A percentile compares a stretch with the other conserved stretches of the same genome.
phyloP scores from a whole-genome alignment of 345 rosid species.

The Lumnitzera littorea region DNA sequence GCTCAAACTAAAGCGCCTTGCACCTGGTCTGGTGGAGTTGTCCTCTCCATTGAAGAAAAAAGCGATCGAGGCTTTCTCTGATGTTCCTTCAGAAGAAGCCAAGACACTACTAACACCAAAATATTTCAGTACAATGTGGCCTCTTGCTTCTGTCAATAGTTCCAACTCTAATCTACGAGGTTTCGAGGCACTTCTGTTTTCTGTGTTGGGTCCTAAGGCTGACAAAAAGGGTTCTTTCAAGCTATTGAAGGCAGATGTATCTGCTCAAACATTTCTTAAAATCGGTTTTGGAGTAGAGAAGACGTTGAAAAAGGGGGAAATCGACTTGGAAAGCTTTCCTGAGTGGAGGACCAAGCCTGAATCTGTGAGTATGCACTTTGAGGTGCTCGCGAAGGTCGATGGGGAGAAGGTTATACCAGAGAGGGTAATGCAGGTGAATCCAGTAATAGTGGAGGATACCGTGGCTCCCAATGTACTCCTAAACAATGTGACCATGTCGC shows the following conservation, averaged over 20 bases:
- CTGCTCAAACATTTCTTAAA: conserved; percentile 80
- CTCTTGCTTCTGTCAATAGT: conserved; percentile 72
- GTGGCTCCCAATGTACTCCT: conserved; percentile 39
- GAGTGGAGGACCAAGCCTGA: conserved; percentile 86
- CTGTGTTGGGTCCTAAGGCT: conserved; percentile 79
- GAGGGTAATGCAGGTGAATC: conserved; percentile 59
- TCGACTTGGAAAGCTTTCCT: conserved; percentile 34
- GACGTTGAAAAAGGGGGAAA: conserved; percentile 49
- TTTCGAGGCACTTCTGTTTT: conserved; percentile 58
- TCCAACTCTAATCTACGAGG: conserved; percentile 65
- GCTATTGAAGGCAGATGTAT: conserved; percentile 67
- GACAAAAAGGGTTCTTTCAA: conserved; percentile 59
- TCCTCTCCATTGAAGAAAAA: conserved; percentile 38
- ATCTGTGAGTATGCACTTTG: conserved; percentile 63
- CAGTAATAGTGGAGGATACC: conserved; percentile 53
- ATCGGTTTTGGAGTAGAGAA: conserved; percentile 80
- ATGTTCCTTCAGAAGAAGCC: conserved; percentile 27
- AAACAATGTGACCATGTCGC: conserved; percentile 55
- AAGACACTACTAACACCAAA: conserved; percentile 56
- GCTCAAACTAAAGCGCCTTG: conserved; percentile 87
- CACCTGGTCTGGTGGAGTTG: conserved; percentile 82
- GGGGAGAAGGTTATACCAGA: conserved; percentile 69
- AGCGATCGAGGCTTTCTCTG: conserved; percentile 26
- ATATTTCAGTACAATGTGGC: conserved; percentile 84
- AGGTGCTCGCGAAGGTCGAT: conserved; percentile 84